Percentiles rank a stretch among this genome's conserved stretches.
These are phyloP conservation scores for Penicillium paxilli DNA, from an alignment of 495 filamentous ascomycete species.

Conservation along the genomic window DNA sequence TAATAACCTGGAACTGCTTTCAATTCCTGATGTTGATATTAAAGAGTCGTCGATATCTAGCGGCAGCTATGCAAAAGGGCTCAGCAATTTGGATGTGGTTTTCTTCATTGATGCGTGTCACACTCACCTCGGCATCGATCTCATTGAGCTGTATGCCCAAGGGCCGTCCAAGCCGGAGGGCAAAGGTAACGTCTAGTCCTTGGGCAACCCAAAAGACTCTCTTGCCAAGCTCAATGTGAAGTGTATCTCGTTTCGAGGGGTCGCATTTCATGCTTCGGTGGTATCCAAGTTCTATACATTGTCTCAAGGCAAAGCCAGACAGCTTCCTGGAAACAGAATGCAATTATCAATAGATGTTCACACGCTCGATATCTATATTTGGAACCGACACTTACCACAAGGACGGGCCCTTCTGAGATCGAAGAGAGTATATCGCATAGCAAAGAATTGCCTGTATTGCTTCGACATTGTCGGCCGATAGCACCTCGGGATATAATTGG, in stretches of 20 bases:
- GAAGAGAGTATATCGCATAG: conserved; percentile 16
- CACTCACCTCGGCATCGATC: conserved; percentile 15
- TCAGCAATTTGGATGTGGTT: not conserved
- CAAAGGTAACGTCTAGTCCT: conserved; percentile 7
- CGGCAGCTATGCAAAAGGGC: conserved; percentile 1
- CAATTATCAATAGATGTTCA: not conserved
- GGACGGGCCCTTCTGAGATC: conserved; percentile 8
- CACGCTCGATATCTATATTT: not conserved
- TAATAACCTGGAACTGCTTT: too few species aligned
- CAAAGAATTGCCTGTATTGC: conserved; percentile 20
- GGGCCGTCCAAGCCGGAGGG: conserved; percentile 14
- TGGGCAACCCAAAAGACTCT: conserved; percentile 19
- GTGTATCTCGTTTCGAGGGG: not conserved
- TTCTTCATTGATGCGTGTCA: not conserved
- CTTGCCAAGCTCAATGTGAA: conserved; percentile 9
- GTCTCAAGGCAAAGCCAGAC: conserved; percentile 14
- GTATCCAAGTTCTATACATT: conserved; percentile 20
- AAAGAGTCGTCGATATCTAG: conserved; percentile 9
- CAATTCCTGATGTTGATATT: not conserved
- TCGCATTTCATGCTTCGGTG: conserved; percentile 10
- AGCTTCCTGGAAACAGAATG: conserved; percentile 9
- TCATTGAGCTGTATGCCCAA: conserved; percentile 8
- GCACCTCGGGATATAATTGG: conserved; percentile 8
- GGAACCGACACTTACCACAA: conserved; percentile 8
- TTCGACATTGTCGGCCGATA: conserved; percentile 10